Evolutionary conservation across 352 stramenopile species (phyloP), one percentile per base, ranked within the genome.

Genomic region (Peronospora destructor): DNA sequence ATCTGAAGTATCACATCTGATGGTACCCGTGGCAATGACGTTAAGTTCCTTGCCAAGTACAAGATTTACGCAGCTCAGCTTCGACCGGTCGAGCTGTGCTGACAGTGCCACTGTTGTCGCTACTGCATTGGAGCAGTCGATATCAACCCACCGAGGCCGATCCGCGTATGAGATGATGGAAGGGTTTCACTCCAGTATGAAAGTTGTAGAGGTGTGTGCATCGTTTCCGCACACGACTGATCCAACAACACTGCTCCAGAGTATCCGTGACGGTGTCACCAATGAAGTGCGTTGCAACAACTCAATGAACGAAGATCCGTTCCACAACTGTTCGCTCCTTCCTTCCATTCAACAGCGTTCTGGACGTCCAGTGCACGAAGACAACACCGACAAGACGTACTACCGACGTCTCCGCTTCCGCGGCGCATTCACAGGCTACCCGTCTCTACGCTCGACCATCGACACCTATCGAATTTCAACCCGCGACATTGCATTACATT

Each of bases 11-110:
- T 77, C 76, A 0, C 66, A 53, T 11, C 41, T 90, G 9, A 50
- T 90, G 12, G 39, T 90, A 12, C 81, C 81, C 3, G 45, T 86
- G 6, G 73, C 76, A 8, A 73, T 86, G 61, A 41, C 60, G 10
- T 13, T 38, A 2, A 63, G 16, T 30, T 73, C 68, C 5, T 45
- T 76, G 1, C 51, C 54, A 9, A 45, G 16, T 4, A 53, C 65
- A 16, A 50, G 46, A 6, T 76, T 76, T 49, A 25, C 57, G 4
- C 47, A 69, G 14, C 37, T 83, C 12, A 4, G 32, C 3, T 42
- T 72, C 4, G 48, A 76, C 17, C 59, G 58, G 13, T 59, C 53
- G 4, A 69, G 23, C 34, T 78, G 61, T 40, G 58, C 42, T 0
- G 48, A 76, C 13, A 33, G 70, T 38, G 44, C 52, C 13, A 36